These are phyloP conservation scores for Mycena polygramma DNA, from an alignment of 768 basidiomycete species.

Conservation along the genomic window DNA sequence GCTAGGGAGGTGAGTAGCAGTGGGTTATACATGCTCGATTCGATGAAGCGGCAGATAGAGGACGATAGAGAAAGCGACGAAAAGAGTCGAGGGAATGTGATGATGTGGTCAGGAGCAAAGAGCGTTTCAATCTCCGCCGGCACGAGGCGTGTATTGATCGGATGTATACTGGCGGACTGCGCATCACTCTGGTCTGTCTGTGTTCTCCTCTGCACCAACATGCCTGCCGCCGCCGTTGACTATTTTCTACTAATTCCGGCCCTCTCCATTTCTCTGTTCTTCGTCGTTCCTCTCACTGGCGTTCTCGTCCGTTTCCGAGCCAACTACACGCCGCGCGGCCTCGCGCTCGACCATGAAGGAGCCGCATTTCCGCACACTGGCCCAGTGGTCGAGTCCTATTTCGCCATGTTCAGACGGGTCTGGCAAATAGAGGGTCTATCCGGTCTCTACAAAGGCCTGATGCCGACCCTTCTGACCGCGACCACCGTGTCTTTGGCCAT, in stretches of 20 bases:
- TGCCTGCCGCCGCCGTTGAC: conserved; percentile 50
- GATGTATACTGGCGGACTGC: background rate
- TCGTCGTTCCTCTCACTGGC: conserved; percentile 75
- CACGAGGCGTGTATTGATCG: background rate
- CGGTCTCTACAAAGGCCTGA: conserved; percentile 87
- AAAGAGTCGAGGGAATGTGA: conserved; percentile 17
- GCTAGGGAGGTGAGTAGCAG: background rate
- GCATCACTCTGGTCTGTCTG: background rate
- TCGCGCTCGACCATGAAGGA: conserved; percentile 84
- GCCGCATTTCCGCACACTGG: conserved; percentile 57
- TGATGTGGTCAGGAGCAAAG: conserved; percentile 45
- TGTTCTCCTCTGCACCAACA: background rate
- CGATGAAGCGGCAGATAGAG: background rate
- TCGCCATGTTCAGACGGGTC: conserved; percentile 80
- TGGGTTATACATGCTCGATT: background rate
- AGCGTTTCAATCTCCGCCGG: conserved; percentile 5
- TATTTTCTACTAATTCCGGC: conserved; percentile 59
- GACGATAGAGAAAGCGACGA: conserved; percentile 34
- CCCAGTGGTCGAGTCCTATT: conserved; percentile 82
- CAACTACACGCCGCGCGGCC: conserved; percentile 88
- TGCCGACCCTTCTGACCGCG: conserved; percentile 63
- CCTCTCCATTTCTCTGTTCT: conserved; percentile 63
- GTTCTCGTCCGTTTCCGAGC: conserved; percentile 83
- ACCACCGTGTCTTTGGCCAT: conserved; percentile 69
- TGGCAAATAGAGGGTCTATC: conserved; percentile 71